Percentiles rank a stretch among this genome's conserved stretches.
phyloP scores from a whole-genome alignment of 1,139 yeast species.

The Cylindricascospora bacillispora region DNA sequence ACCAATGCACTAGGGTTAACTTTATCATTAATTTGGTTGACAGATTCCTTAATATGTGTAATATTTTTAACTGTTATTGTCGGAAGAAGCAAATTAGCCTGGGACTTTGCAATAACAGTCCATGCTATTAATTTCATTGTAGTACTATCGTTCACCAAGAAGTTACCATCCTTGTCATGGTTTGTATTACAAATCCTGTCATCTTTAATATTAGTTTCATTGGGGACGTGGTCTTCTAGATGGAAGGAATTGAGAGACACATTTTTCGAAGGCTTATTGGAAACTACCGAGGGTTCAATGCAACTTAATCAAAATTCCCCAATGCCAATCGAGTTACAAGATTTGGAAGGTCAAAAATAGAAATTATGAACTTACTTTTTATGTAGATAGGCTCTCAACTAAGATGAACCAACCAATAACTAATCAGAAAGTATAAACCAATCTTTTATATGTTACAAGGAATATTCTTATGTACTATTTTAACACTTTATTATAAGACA shows the following conservation, averaged over 20 bases:
- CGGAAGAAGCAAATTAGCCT: constrained; percentile 83
- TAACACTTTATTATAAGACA: no score
- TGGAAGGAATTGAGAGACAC: constrained; percentile 84
- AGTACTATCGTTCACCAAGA: constrained; percentile 51
- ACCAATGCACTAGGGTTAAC: constrained; percentile 76
- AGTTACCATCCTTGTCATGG: constrained; percentile 72
- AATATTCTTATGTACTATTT: no score
- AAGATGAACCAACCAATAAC: no score
- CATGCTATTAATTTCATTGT: constrained; percentile 68
- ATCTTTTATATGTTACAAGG: no score
- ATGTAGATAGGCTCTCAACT: no score
- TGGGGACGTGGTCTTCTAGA: constrained; percentile 78
- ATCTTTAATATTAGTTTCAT: constrained; percentile 52
- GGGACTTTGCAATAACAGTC: constrained; percentile 88
- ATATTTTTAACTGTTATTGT: constrained; percentile 75
- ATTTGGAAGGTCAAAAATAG: no score
- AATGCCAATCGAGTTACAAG: constrained; percentile 21
- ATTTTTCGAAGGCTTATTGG: constrained; percentile 71
- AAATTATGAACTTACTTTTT: no score
- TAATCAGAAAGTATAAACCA: no score
- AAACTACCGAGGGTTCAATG: constrained; percentile 24
- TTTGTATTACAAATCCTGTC: constrained; percentile 69
- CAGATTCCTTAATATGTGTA: constrained; percentile 67
- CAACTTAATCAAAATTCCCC: constrained; percentile 4
- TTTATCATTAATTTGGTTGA: constrained; percentile 60